Percentiles rank a stretch among this genome's conserved stretches.
These are phyloP conservation scores for Hamigera avellanea DNA, from an alignment of 495 filamentous ascomycete species.

Conservation along the genomic window DNA sequence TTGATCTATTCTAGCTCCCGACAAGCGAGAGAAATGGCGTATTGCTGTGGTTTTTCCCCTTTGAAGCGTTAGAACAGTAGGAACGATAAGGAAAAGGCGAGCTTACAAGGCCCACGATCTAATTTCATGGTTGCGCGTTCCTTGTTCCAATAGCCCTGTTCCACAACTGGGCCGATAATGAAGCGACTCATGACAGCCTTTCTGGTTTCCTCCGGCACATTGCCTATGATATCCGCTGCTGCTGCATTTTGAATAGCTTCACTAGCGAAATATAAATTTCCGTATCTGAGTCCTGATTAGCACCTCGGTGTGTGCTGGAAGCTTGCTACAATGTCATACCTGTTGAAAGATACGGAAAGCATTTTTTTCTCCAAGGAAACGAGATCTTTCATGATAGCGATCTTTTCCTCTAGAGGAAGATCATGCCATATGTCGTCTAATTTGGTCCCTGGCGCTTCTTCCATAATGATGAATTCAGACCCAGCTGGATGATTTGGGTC, in stretches of 20 bases:
- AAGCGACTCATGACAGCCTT: constrained; percentile 9
- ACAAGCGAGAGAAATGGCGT: constrained; percentile 9
- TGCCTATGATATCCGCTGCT: constrained; percentile 2
- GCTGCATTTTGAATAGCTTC: constrained; percentile 4
- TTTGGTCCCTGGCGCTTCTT: constrained; percentile 17
- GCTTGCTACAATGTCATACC: constrained; percentile 8
- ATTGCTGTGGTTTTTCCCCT: constrained; percentile 14
- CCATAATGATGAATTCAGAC: constrained; percentile 32
- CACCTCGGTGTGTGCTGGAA: background rate
- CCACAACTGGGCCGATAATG: constrained; percentile 19
- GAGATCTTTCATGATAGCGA: constrained; percentile 18
- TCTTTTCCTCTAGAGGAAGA: constrained; percentile 12
- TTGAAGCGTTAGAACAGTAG: constrained; percentile 3
- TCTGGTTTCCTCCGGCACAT: constrained; percentile 7
- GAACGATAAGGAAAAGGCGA: background rate
- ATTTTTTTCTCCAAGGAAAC: constrained; percentile 16
- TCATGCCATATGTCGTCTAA: constrained; percentile 14
- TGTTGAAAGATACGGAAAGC: constrained; percentile 12
- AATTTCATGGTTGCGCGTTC: constrained; percentile 12
- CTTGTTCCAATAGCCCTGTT: constrained; percentile 16
- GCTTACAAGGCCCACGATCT: constrained; percentile 23
- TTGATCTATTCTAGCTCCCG: constrained; percentile 16
- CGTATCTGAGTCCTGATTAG: constrained; percentile 8
- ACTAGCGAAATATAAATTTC: constrained; percentile 14
- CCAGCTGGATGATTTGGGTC: constrained; percentile 14